Conservation (phyloP, 441 rosid genomes). For the Croton setiger region DNA sequence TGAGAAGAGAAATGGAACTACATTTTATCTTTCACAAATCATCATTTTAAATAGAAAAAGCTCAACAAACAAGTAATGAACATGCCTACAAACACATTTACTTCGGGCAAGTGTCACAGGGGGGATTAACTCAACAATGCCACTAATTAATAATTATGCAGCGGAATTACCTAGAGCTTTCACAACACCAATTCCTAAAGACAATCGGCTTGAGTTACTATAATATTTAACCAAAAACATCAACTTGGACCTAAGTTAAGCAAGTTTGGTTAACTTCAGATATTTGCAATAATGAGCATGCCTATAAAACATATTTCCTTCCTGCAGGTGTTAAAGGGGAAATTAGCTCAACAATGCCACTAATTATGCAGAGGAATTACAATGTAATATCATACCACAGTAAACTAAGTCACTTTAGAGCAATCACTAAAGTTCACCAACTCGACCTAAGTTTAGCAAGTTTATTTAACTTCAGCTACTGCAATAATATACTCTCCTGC, state of each 20-base stretch:
- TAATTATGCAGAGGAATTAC: neutral
- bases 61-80: neutral
- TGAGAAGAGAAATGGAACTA: neutral
- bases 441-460: slow-evolving; percentile 1
- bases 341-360: neutral
- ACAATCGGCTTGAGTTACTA: too few relatives aligned
- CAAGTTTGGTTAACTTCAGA: too few relatives aligned
- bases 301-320: neutral
- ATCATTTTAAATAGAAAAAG: neutral
- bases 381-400: neutral
- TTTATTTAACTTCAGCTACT: neutral
- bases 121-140: neutral
- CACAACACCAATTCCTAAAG: too few relatives aligned
- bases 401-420: too few relatives aligned
- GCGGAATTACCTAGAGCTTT: too few relatives aligned
- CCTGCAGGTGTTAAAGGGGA: neutral
- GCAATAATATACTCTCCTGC: neutral
- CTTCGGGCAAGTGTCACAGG: neutral
- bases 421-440: too few relatives aligned
- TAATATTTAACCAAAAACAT: too few relatives aligned
- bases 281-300: neutral
- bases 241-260: too few relatives aligned
- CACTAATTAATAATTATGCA: too few relatives aligned
- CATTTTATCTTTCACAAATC: neutral
- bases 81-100: neutral